Percentiles rank a stretch among this genome's conserved stretches.
phyloP scores from a whole-genome alignment of 495 filamentous ascomycete genomes.

The Aspergillus sparsus region DNA sequence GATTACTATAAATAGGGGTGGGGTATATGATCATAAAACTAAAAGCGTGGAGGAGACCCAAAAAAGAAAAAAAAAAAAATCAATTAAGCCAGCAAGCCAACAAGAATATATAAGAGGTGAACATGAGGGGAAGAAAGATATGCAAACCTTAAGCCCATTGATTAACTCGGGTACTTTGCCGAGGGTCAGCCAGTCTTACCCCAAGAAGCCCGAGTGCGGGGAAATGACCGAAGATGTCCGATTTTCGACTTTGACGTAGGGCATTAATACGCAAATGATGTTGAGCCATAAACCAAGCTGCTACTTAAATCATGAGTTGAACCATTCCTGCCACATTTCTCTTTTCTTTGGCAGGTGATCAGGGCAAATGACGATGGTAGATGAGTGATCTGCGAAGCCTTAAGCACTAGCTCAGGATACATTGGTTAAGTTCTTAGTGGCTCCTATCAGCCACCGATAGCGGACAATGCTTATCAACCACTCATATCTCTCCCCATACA shows the following conservation, averaged over 20 bases:
- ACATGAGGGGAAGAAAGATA: too few relatives aligned
- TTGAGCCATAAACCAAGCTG: neutral
- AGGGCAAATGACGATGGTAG: neutral
- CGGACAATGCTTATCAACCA: slow-evolving; percentile 1
- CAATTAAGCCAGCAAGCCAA: too few relatives aligned
- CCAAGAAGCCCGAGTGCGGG: neutral
- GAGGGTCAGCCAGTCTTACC: neutral
- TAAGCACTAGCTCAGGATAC: too few relatives aligned
- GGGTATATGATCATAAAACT: too few relatives aligned
- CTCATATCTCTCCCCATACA: neutral
- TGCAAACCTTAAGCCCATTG: too few relatives aligned
- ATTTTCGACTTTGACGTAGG: neutral
- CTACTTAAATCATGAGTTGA: neutral
- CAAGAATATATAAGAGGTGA: too few relatives aligned
- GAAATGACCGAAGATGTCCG: neutral
- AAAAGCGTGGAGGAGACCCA: too few relatives aligned
- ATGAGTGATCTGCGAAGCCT: neutral
- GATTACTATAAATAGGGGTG: neutral
- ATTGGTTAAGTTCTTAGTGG: neutral
- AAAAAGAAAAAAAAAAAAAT: too few relatives aligned
- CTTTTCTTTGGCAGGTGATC: neutral
- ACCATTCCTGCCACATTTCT: neutral
- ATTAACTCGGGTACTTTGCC: too few relatives aligned
- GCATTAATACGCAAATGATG: neutral
- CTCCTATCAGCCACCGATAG: neutral